Conservation (phyloP, 768 basidiomycete species). For the Hygrocybe punicea region DNA sequence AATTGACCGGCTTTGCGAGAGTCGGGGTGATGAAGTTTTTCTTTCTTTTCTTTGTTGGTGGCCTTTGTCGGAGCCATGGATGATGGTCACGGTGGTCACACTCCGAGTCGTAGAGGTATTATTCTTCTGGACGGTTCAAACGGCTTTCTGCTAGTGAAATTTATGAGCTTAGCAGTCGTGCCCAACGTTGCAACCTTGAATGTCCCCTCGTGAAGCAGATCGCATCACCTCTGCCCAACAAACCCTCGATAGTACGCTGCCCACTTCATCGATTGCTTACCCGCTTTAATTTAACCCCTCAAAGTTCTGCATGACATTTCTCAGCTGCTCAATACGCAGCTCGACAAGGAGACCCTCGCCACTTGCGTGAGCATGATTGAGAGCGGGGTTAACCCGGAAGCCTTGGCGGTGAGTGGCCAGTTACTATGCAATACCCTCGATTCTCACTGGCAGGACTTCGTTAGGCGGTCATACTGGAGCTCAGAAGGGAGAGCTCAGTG, state of each 20-base stretch:
- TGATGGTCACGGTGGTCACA: no score
- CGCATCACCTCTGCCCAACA: constrained; percentile 60
- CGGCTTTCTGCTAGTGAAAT: background rate
- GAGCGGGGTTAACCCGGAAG: constrained; percentile 88
- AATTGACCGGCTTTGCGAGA: constrained; percentile 82
- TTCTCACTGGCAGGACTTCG: no score
- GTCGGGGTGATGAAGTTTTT: constrained; percentile 78
- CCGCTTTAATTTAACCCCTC: no score
- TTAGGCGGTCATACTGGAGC: constrained; percentile 82
- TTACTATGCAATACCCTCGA: background rate
- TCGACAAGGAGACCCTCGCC: constrained; percentile 89
- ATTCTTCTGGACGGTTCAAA: no score
- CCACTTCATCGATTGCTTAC: no score
- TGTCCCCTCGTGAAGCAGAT: constrained; percentile 53
- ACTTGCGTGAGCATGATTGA: constrained; percentile 92
- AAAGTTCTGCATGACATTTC: constrained; percentile 84
- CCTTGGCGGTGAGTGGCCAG: constrained; percentile 62
- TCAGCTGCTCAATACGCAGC: constrained; percentile 78
- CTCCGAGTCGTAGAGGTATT: no score
- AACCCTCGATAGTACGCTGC: constrained; percentile 62
- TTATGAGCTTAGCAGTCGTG: background rate
- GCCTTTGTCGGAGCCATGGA: background rate
- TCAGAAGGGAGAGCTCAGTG: constrained; percentile 63
- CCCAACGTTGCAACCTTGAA: constrained; percentile 10
- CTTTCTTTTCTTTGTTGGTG: constrained; percentile 47